A percentile compares a stretch with the other conserved stretches of the same genome.
These are phyloP conservation scores for Pyrenochaeta sp. DNA, from an alignment of 2,329 filamentous ascomycete genomes.

Conservation along the genomic window DNA sequence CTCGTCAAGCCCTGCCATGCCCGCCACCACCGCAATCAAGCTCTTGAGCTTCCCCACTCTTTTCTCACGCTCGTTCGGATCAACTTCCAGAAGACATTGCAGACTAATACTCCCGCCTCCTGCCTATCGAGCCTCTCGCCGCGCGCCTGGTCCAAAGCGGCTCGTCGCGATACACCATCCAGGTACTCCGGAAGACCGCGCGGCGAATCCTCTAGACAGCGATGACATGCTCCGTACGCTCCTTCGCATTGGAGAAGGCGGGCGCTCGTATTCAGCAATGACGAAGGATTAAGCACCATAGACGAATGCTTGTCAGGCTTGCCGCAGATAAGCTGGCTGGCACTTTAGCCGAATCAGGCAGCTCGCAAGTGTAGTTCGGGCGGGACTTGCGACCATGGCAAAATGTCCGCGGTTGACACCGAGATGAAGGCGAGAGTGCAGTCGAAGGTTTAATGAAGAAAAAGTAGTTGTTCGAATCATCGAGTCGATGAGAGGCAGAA, in stretches of 20 bases:
- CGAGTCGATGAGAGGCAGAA: too few relatives aligned
- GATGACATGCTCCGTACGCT: neutral
- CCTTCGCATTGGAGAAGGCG: constrained; percentile 3
- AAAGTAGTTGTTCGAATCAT: too few relatives aligned
- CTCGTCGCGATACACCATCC: too few relatives aligned
- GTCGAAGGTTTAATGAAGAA: too few relatives aligned
- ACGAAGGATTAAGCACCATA: constrained; percentile 25
- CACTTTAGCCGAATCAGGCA: constrained; percentile 26
- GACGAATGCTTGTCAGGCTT: constrained; percentile 21
- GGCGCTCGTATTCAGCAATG: neutral
- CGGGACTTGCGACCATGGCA: neutral
- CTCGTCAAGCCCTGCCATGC: constrained; percentile 25
- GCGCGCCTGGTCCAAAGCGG: too few relatives aligned
- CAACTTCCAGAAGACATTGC: too few relatives aligned
- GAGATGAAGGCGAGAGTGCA: too few relatives aligned
- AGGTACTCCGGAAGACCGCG: too few relatives aligned
- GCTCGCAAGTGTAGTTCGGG: constrained; percentile 10
- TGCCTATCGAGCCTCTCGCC: neutral
- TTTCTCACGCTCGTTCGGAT: neutral
- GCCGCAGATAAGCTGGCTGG: constrained; percentile 19
- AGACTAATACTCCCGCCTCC: neutral
- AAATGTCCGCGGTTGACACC: too few relatives aligned
- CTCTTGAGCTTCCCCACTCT: constrained; percentile 2
- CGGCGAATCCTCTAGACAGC: too few relatives aligned
- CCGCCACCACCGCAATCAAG: constrained; percentile 14